Percentiles rank a stretch among this genome's conserved stretches.
phyloP scores from a whole-genome alignment of 805 yeast genomes.

The Yamadazyma nakazawae region DNA sequence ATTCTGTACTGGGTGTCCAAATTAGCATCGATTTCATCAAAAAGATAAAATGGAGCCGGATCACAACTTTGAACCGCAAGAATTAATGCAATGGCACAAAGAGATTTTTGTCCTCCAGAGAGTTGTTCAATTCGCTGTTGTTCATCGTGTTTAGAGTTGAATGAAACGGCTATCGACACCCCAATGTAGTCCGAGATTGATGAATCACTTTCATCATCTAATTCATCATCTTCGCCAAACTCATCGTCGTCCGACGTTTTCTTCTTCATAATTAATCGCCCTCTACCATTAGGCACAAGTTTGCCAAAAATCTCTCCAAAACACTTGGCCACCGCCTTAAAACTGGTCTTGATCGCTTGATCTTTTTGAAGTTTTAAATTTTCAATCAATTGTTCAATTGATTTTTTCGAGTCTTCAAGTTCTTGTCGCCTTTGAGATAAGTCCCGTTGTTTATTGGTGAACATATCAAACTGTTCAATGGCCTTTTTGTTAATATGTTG shows the following conservation, averaged over 20 bases:
- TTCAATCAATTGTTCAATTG: slow-evolving; percentile 69
- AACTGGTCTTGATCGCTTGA: slow-evolving; percentile 76
- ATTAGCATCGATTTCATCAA: slow-evolving; percentile 96
- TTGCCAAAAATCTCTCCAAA: slow-evolving; percentile 74
- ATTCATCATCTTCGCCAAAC: slow-evolving; percentile 12
- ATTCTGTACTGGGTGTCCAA: slow-evolving; percentile 88
- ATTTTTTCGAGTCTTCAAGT: slow-evolving; percentile 61
- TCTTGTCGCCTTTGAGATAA: slow-evolving; percentile 64
- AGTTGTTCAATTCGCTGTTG: slow-evolving; percentile 86
- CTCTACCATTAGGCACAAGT: slow-evolving; percentile 81
- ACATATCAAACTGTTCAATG: slow-evolving; percentile 72
- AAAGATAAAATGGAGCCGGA: slow-evolving; percentile 94
- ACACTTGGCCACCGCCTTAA: slow-evolving; percentile 68
- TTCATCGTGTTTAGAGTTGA: slow-evolving; percentile 81
- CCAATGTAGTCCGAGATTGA: slow-evolving; percentile 65
- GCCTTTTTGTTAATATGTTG: slow-evolving; percentile 88
- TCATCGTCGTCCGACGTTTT: slow-evolving; percentile 15
- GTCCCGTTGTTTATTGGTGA: slow-evolving; percentile 68
- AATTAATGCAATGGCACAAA: slow-evolving; percentile 93
- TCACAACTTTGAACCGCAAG: slow-evolving; percentile 92
- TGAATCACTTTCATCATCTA: slow-evolving; percentile 5
- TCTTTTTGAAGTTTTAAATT: slow-evolving; percentile 76
- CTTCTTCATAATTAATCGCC: slow-evolving; percentile 58
- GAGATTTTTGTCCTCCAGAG: slow-evolving; percentile 94
- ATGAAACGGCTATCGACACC: slow-evolving; percentile 82